Base-by-base conservation (phyloP, 257 asterid species). In the Anisodus acutangulus region DNA sequence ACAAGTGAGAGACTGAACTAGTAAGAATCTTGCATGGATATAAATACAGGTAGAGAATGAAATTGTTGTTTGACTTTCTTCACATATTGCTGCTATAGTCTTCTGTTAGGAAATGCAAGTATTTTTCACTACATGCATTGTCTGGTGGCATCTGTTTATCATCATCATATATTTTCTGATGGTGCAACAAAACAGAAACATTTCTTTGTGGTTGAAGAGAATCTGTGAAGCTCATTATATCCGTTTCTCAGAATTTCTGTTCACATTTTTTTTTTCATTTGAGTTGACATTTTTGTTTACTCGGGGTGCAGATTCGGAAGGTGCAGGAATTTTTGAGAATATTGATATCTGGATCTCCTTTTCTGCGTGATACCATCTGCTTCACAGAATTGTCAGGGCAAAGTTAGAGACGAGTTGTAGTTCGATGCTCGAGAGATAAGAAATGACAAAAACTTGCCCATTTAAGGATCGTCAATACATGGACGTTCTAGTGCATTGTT, bases 1-100 rank as follows among this genome's bases (percentile, higher is more conserved):
- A 22, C n/a, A 16, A 49, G 22, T 62, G 35, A 7, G 63, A 22
- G 81, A 15, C 60, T 49, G 81, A 31, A 76, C 22, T 17, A 53
- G 59, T 11, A 76, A 12, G 45, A 76, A 15, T 76, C 63, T 76
- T 76, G 45, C 47, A 76, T 76, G 81, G 45, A 76, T 6, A 76
- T 26, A 51, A 0, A 76, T 76, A 49, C 45, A 76, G 81, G 81
- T 76, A 22, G 22, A 76, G 63, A 49, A 6, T 19, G 1, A 57
- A 15, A 10, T 70, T 70, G 16, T 17, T 69, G 78, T 41, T 70
- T 0, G 16, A 70, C 35, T 2, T 70, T 70, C 26, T 76, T 76
- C 60, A 51, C 17, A 51, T 76, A 12, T 51, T 51, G 35, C 35
- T 76, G 47, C 81, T 15, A 19, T 19, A 13, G 13, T 57, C 19